Conservation (phyloP, 768 basidiomycete genomes). For the Kwoniella pini region DNA sequence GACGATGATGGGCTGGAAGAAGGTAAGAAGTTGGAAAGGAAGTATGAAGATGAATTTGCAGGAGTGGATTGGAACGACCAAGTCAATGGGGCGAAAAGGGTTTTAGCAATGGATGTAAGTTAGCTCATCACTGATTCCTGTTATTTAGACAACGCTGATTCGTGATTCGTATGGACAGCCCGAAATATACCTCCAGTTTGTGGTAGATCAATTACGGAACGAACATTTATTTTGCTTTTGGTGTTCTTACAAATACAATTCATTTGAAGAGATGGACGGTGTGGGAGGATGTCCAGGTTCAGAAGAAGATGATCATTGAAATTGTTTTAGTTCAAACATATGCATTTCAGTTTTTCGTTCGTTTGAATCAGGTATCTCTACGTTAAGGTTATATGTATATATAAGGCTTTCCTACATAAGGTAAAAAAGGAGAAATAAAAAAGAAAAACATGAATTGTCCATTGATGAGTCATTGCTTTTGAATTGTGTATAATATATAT, state of each 20-base stretch:
- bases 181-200: constrained; percentile 40
- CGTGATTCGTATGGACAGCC: no score
- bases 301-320: constrained; percentile 54
- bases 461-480: neutral
- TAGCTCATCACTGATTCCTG: neutral
- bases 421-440: neutral
- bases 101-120: constrained; percentile 51
- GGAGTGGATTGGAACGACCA: constrained; percentile 39
- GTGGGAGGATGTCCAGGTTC: constrained; percentile 52
- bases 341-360: neutral
- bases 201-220: constrained; percentile 44
- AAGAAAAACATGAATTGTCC: neutral
- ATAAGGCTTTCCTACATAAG: neutral
- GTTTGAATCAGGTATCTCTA: neutral
- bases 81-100: constrained; percentile 45
- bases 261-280: constrained; percentile 50
- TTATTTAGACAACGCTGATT: no score
- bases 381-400: neutral
- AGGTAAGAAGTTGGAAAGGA: neutral
- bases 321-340: neutral
- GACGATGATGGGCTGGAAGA: constrained; percentile 4
- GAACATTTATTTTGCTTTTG: constrained; percentile 53
- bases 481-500: neutral
- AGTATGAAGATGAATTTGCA: constrained; percentile 12
- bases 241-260: constrained; percentile 47